A percentile compares a stretch with the other conserved stretches of the same genome.
These are phyloP conservation scores for Mycogone perniciosa DNA, from an alignment of 2,329 filamentous ascomycete species.

Conservation along the genomic window DNA sequence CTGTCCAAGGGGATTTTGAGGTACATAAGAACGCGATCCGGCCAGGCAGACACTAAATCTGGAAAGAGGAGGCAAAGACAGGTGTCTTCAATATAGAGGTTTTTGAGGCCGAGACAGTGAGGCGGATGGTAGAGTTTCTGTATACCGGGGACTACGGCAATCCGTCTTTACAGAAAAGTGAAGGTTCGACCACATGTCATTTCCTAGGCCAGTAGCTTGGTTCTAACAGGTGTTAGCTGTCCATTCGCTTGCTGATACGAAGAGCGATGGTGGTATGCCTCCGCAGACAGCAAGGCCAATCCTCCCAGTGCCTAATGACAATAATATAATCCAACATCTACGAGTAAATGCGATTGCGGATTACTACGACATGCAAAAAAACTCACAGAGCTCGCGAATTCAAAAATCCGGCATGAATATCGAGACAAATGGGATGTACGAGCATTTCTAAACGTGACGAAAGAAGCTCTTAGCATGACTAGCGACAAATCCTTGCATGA, in stretches of 20 bases:
- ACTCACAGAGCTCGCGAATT: slow-evolving; percentile 13
- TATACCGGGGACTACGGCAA: slow-evolving; percentile 18
- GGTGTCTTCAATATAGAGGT: slow-evolving; percentile 13
- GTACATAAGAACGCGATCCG: slow-evolving; percentile 2
- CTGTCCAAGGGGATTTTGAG: slow-evolving; percentile 12
- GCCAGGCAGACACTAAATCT: background rate
- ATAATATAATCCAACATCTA: slow-evolving; percentile 15
- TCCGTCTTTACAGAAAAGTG: background rate
- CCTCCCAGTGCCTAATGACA: background rate
- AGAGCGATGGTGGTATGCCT: background rate
- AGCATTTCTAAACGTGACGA: background rate
- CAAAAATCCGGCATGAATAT: slow-evolving; percentile 6
- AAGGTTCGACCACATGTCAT: background rate
- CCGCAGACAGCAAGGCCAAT: background rate
- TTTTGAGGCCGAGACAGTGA: slow-evolving; percentile 15
- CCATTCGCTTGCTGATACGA: background rate
- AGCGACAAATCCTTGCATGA: slow-evolving; percentile 6
- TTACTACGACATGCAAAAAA: slow-evolving; percentile 14
- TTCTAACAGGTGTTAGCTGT: background rate
- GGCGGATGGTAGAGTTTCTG: slow-evolving; percentile 17
- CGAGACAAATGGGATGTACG: slow-evolving; percentile 2
- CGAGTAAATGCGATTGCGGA: slow-evolving; percentile 18
- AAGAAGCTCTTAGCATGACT: slow-evolving; percentile 1
- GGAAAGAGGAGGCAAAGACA: slow-evolving; percentile 12
- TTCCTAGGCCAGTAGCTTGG: background rate